Percentiles rank a stretch among this genome's conserved stretches.
These are phyloP conservation scores for Santalum album DNA, from an alignment of 164 flowering plant species.

Conservation along the genomic window DNA sequence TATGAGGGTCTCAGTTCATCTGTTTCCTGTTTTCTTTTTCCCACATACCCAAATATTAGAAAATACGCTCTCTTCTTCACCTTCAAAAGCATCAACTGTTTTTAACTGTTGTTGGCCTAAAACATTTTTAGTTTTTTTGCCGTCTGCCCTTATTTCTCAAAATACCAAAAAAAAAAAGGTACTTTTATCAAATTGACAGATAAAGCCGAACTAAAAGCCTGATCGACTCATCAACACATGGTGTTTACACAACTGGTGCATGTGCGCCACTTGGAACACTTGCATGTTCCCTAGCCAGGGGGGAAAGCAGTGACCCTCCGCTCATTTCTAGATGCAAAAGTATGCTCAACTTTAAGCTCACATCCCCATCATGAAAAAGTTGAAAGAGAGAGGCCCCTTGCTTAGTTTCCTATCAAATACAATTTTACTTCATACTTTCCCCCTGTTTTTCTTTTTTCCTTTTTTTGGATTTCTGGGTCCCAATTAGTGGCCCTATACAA, in stretches of 20 bases:
- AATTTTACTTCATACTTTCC: background rate
- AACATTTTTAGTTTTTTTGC: no score
- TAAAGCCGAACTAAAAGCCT: background rate
- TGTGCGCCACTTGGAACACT: background rate
- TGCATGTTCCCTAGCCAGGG: background rate
- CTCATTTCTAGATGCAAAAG: background rate
- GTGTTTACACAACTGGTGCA: background rate
- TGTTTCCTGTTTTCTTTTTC: no score
- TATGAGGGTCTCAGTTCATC: no score
- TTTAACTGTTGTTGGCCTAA: no score
- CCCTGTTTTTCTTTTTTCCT: background rate
- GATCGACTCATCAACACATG: background rate
- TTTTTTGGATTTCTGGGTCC: no score
- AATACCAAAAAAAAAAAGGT: no score
- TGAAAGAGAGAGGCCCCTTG: background rate
- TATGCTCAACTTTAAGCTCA: background rate
- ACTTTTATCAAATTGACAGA: background rate
- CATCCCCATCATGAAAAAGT: background rate
- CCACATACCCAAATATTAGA: no score
- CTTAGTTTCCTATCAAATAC: background rate
- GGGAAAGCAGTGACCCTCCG: background rate
- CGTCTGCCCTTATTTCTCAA: no score
- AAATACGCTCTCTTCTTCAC: no score
- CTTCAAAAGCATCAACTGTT: no score
- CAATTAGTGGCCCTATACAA: no score